Conservation (phyloP, 768 basidiomycete species). For the Saitozyma podzolica region DNA sequence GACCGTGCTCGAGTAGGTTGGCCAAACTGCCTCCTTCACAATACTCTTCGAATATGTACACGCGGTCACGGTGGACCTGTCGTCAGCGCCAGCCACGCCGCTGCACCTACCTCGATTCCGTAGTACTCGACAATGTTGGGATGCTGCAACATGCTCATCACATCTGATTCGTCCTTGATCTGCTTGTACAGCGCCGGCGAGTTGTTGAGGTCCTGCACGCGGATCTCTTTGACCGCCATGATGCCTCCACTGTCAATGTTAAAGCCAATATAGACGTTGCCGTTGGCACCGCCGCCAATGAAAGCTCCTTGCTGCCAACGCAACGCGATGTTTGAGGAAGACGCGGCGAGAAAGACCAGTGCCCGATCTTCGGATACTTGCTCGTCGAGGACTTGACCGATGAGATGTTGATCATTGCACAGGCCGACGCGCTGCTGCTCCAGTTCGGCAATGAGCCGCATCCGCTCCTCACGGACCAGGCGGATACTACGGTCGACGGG, state of each 20-base stretch:
- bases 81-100: background rate
- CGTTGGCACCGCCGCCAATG: constrained; percentile 98
- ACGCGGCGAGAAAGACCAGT: constrained; percentile 88
- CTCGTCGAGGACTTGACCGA: constrained; percentile 91
- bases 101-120: constrained; percentile 71
- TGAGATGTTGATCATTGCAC: constrained; percentile 68
- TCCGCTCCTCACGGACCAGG: constrained; percentile 71
- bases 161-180: constrained; percentile 91
- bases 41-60: constrained; percentile 98
- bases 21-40: constrained; percentile 94
- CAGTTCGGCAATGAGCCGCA: constrained; percentile 59
- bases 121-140: constrained; percentile 98
- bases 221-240: constrained; percentile 99
- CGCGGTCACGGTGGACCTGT: constrained; percentile 88
- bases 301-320: constrained; percentile 98
- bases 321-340: constrained; percentile 91
- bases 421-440: constrained; percentile 66
- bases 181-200: constrained; percentile 84
- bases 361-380: constrained; percentile 92
- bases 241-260: constrained; percentile 92
- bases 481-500: constrained; percentile 62
- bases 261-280: constrained; percentile 98
- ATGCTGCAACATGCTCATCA: constrained; percentile 98
- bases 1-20: constrained; percentile 81
- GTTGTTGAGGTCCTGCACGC: constrained; percentile 88